Conservation (phyloP, 352 stramenopile genomes). For the Globisporangium recalcitrans region DNA sequence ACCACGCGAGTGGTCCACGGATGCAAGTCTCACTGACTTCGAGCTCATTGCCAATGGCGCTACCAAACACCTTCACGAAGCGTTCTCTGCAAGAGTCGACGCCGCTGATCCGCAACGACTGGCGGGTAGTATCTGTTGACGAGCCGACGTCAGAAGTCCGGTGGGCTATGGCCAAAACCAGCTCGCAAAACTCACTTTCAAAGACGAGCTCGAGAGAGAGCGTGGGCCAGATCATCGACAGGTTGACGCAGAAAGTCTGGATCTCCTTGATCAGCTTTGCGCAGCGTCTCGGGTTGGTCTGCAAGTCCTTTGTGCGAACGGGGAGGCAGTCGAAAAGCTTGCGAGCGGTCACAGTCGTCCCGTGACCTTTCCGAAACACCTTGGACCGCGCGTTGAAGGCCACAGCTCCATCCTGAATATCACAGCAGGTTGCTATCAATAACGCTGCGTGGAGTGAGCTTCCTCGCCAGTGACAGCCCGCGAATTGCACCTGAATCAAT, state of each 20-base stretch:
- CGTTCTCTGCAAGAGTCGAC: constrained; percentile 26
- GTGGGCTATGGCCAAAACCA: background rate
- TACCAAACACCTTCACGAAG: constrained; percentile 37
- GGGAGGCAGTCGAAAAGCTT: constrained; percentile 63
- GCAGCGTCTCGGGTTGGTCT: constrained; percentile 29
- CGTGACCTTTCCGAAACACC: constrained; percentile 27
- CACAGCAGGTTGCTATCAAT: background rate
- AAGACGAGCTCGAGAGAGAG: constrained; percentile 54
- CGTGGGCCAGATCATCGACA: constrained; percentile 73
- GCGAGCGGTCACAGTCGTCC: constrained; percentile 43
- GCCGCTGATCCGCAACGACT: constrained; percentile 14
- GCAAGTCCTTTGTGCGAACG: constrained; percentile 42
- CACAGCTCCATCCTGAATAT: constrained; percentile 38
- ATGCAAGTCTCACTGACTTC: constrained; percentile 20
- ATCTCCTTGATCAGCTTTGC: constrained; percentile 34
- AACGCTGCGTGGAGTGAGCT: background rate
- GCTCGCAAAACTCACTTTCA: constrained; percentile 21
- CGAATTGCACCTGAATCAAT: constrained; percentile 45
- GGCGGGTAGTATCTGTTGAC: constrained; percentile 10
- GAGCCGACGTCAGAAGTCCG: background rate
- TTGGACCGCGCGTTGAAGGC: constrained; percentile 53
- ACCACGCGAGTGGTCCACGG: background rate
- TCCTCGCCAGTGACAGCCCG: background rate
- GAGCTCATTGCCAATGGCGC: constrained; percentile 33
- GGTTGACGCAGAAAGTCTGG: constrained; percentile 39